Evolutionary conservation across 805 yeast genomes (phyloP).

Genomic region (Vanderwaltozyma tropicalis): DNA sequence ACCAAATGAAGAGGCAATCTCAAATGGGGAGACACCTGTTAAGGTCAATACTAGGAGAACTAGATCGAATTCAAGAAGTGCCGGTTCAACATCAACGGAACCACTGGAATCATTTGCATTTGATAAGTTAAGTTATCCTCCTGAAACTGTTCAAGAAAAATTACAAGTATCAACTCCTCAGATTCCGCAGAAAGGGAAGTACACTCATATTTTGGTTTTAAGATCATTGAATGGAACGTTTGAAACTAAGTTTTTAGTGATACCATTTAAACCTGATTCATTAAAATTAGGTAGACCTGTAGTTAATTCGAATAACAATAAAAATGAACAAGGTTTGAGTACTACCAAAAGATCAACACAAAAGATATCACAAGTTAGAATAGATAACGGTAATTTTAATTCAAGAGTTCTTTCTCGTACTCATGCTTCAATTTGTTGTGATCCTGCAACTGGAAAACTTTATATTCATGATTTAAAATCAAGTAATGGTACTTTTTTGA

Average conservation of each 20-base stretch:
- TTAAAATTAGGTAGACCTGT: constrained; percentile 81
- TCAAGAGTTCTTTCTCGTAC: constrained; percentile 84
- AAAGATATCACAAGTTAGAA: constrained; percentile 29
- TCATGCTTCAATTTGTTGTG: constrained; percentile 80
- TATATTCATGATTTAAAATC: constrained; percentile 75
- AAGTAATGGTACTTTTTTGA: constrained; percentile 85
- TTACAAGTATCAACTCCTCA: too few species aligned
- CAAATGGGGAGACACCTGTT: constrained; percentile 3
- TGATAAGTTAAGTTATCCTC: not conserved
- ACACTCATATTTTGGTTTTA: constrained; percentile 49
- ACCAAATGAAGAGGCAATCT: not conserved
- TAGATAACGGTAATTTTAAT: constrained; percentile 82
- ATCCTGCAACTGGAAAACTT: constrained; percentile 45
- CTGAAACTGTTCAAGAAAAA: not conserved
- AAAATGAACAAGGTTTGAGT: not conserved
- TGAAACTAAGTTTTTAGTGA: constrained; percentile 57
- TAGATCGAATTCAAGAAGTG: constrained; percentile 24
- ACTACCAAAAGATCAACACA: constrained; percentile 6
- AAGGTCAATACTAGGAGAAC: too few species aligned
- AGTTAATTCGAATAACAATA: constrained; percentile 1
- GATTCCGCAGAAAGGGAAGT: constrained; percentile 11
- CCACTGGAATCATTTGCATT: constrained; percentile 1
- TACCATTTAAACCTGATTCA: constrained; percentile 70
- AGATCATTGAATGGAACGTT: constrained; percentile 69
- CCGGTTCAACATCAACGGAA: constrained; percentile 10